Base-by-base conservation (phyloP, 768 basidiomycete genomes). In the Psilocybe sp. region DNA sequence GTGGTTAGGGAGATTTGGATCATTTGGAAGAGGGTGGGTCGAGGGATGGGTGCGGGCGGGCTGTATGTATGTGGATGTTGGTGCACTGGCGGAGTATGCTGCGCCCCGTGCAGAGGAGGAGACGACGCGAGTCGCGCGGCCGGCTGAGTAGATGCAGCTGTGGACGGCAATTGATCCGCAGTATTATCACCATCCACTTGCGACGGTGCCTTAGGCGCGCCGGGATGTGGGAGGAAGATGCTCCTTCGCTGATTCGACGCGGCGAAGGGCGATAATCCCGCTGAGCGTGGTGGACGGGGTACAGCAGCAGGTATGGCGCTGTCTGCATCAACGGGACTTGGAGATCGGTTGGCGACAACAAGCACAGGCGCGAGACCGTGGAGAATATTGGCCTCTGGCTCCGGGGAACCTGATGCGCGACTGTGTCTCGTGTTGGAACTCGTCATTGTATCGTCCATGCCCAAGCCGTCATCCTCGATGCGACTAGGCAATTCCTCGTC, bases 151-250 rank as follows among this genome's bases (percentile, higher is more conserved):
- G 41, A 49, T 44, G 51, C 51, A 8, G 50, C 49, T 1, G 67
- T 64, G n/a, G 47, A 47, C 33, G 16, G 45, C 7, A 47, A 35
- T 7, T 47, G 46, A 16, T 37, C 23, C 23, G 14, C 15, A 16
- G 16, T 13, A 31, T 40, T 9, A 2, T 31, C 32, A 14, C 73
- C 69, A n/a, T 54, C 49, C 4, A 28, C 23, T 7, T 28, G 23
- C 3, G 23, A 28, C 0, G 75, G 72, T 9, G 69, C 55, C 51
- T 76, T 76, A 0, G 75, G 76, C 2, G 76, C 76, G 40, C 73
- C 73, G 1, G 75, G 76, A 50, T 78, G 76, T 0, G 74, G 76
- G 1, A 74, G 59, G 59, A 77, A 78, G 3, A 78, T 52, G 18
- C 69, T 70, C 15, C 68, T 64, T 3, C 73, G 65, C 43, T 67